Conservation (phyloP, 768 basidiomycete species). For the Naganishia onofrii region DNA sequence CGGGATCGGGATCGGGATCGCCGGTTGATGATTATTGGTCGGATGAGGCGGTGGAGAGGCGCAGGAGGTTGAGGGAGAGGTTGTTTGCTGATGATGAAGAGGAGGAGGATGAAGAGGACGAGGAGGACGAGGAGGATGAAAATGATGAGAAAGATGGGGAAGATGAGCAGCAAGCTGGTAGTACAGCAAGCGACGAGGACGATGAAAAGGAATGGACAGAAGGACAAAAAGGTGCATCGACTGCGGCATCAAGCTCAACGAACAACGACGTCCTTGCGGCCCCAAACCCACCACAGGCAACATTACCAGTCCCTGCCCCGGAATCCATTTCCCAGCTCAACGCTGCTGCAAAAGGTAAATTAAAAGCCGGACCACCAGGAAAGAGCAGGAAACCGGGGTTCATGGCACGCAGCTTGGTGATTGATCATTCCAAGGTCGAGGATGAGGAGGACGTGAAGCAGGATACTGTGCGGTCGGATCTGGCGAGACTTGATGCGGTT, state of each 20-base stretch:
- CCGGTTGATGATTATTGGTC: constrained; percentile 31
- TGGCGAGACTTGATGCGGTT: background rate
- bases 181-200: background rate
- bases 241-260: too few relatives aligned
- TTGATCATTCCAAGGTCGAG: constrained; percentile 4
- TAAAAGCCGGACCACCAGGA: too few relatives aligned
- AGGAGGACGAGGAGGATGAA: constrained; percentile 35
- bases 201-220: too few relatives aligned
- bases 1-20: too few relatives aligned
- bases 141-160: constrained; percentile 30
- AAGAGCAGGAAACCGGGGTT: constrained; percentile 2
- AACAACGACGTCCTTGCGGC: too few relatives aligned
- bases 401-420: constrained; percentile 2
- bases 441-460: background rate
- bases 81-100: constrained; percentile 32
- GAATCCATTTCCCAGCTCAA: constrained; percentile 1
- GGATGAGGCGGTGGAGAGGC: constrained; percentile 16
- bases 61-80: constrained; percentile 26
- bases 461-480: background rate
- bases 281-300: too few relatives aligned
- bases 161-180: background rate
- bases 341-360: background rate
- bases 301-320: background rate
- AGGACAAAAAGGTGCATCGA: too few relatives aligned
- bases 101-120: constrained; percentile 37